A percentile compares a stretch with the other conserved stretches of the same genome.
phyloP scores from a whole-genome alignment of 2,329 filamentous ascomycete genomes.

The Fragosphaeria purpurea region DNA sequence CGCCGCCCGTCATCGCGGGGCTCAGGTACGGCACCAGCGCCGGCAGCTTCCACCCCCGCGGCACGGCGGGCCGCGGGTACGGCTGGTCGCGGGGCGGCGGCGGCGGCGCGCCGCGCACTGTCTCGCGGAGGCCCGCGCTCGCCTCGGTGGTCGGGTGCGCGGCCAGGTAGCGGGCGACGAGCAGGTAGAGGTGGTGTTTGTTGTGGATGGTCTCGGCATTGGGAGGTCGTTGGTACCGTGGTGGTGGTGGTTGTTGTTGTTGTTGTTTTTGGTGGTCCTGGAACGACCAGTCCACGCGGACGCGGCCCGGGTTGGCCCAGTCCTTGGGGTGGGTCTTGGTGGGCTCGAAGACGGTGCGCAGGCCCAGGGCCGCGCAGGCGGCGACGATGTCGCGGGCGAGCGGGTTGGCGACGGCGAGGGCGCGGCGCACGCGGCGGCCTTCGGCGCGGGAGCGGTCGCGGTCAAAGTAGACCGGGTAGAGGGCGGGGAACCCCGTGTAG shows the following conservation, averaged over 20 bases:
- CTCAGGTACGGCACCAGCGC: constrained; percentile 78
- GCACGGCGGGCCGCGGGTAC: constrained; percentile 63
- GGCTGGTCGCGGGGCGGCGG: constrained; percentile 54
- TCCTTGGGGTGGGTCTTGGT: constrained; percentile 91
- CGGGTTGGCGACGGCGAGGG: constrained; percentile 71
- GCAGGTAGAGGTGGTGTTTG: constrained; percentile 80
- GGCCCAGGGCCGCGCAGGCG: constrained; percentile 64
- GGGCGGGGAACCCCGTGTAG: constrained; percentile 72
- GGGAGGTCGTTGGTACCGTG: constrained; percentile 29
- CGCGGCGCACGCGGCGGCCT: constrained; percentile 65
- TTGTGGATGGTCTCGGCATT: constrained; percentile 48
- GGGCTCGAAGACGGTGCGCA: constrained; percentile 74
- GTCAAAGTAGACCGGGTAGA: constrained; percentile 97
- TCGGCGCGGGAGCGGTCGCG: constrained; percentile 60
- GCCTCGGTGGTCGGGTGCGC: constrained; percentile 67
- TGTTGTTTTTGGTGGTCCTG: constrained; percentile 43
- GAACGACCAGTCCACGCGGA: constrained; percentile 53
- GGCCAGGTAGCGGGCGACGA: constrained; percentile 67
- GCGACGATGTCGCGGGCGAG: constrained; percentile 82
- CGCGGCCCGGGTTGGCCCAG: constrained; percentile 91
- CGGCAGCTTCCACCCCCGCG: constrained; percentile 84
- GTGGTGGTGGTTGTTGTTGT: constrained; percentile 72
- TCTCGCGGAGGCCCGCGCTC: constrained; percentile 56
- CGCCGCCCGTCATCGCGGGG: constrained; percentile 81
- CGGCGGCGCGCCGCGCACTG: constrained; percentile 62